Percentiles rank a stretch among this genome's conserved stretches.
These are phyloP conservation scores for Ogataea sp. DNA, from an alignment of 805 yeast species.

Conservation along the genomic window DNA sequence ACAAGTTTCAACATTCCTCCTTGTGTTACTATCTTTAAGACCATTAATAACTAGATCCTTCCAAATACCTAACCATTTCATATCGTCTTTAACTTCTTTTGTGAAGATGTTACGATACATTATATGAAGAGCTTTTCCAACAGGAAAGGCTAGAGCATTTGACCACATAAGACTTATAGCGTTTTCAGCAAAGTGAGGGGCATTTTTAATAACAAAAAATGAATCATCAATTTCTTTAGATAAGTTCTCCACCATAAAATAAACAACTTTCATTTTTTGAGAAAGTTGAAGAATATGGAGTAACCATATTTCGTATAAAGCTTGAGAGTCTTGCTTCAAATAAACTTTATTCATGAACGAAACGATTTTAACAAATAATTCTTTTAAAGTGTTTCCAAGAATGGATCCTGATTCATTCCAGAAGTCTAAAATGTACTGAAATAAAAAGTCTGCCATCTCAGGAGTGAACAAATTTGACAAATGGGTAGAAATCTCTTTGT, in stretches of 20 bases:
- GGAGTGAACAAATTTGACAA: conserved; percentile 5
- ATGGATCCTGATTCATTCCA: conserved; percentile 70
- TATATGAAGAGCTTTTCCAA: conserved; percentile 47
- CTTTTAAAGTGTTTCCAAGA: conserved; percentile 58
- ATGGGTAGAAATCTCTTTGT: neutral
- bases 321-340: conserved; percentile 4
- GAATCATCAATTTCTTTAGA: conserved; percentile 38
- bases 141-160: conserved; percentile 57
- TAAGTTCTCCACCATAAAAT: conserved; percentile 51
- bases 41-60: conserved; percentile 25
- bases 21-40: conserved; percentile 23
- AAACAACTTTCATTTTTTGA: conserved; percentile 48
- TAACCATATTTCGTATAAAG: conserved; percentile 37
- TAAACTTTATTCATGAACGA: conserved; percentile 26
- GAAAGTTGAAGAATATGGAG: conserved; percentile 34
- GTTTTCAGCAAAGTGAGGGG: conserved; percentile 37
- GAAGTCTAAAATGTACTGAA: conserved; percentile 52
- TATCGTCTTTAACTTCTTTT: conserved; percentile 9
- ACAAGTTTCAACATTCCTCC: conserved; percentile 47
- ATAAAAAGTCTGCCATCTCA: conserved; percentile 25
- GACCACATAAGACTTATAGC: conserved; percentile 46
- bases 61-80: conserved; percentile 50
- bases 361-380: conserved; percentile 48
- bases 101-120: conserved; percentile 26
- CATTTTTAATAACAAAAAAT: conserved; percentile 29